phyloP scores from a whole-genome alignment of 2,329 filamentous ascomycete genomes.

The Penicillium sp. region DNA sequence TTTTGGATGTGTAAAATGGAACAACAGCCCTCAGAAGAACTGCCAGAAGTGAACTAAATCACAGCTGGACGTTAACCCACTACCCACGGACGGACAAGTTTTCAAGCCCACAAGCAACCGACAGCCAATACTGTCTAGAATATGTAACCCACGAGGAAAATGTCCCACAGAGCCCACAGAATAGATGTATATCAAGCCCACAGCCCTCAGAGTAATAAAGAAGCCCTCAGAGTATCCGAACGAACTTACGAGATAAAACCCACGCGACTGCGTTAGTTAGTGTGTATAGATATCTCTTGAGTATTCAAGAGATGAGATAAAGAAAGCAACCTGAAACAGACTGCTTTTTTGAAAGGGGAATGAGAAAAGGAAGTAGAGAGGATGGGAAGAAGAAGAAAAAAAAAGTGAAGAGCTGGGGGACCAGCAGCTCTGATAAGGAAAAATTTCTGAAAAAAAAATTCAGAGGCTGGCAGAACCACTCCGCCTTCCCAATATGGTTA shows the following conservation, averaged over 20 bases:
- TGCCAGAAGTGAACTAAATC: conserved; percentile 34
- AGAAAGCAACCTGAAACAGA: conserved; percentile 18
- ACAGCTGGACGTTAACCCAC: conserved; percentile 41
- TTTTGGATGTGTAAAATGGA: conserved; percentile 27
- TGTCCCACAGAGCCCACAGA: conserved; percentile 44
- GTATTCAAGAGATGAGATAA: conserved; percentile 3
- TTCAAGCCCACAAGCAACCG: conserved; percentile 46
- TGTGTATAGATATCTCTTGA: conserved; percentile 17
- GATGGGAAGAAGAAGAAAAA: conserved; percentile 26
- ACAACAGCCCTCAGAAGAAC: conserved; percentile 30
- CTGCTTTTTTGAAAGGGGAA: conserved; percentile 14
- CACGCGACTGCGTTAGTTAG: conserved; percentile 37
- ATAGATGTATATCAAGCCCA: conserved; percentile 45
- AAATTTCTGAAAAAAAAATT: conserved; percentile 29
- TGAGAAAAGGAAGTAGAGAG: conserved; percentile 13
- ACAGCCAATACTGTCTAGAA: conserved; percentile 44
- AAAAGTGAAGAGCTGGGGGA: conserved; percentile 25
- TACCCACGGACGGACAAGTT: conserved; percentile 42
- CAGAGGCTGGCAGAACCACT: conserved; percentile 33
- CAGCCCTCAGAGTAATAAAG: conserved; percentile 44
- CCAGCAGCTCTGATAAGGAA: conserved; percentile 31
- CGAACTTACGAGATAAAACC: conserved; percentile 37
- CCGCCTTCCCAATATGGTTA: conserved; percentile 28
- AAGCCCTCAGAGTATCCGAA: conserved; percentile 40
- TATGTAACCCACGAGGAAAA: conserved; percentile 43